These are phyloP conservation scores for Ophiocordyceps robertsii DNA, from an alignment of 2,329 filamentous ascomycete genomes.

Conservation along the genomic window DNA sequence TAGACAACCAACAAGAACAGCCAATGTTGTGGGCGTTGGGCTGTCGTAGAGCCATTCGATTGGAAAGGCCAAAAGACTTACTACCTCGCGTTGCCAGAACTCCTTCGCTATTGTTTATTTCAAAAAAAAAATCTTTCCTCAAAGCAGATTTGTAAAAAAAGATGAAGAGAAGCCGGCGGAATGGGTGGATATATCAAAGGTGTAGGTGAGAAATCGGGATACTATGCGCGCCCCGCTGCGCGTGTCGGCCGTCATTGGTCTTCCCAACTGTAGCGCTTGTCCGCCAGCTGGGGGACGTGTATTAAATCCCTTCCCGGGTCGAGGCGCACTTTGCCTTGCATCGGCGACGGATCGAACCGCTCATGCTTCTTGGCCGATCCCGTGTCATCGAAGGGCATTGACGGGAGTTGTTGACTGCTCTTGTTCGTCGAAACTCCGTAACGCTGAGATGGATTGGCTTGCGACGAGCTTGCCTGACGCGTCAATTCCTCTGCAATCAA, in stretches of 20 bases:
- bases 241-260: conserved; percentile 12
- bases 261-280: conserved; percentile 39
- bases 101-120: conserved; percentile 7
- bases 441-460: not conserved
- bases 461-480: conserved; percentile 9
- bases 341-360: not conserved
- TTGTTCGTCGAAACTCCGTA: not conserved
- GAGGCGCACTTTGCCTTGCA: conserved; percentile 20
- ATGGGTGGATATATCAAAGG: not conserved
- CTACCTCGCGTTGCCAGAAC: conserved; percentile 3
- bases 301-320: conserved; percentile 30
- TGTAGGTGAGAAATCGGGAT: not conserved
- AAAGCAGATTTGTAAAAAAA: conserved; percentile 1
- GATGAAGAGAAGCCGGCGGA: not conserved
- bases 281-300: conserved; percentile 37
- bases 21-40: not conserved
- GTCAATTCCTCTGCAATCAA: conserved; percentile 15
- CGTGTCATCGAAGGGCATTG: not conserved
- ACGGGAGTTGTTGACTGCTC: not conserved
- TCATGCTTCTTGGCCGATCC: not conserved
- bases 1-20: not conserved
- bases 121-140: conserved; percentile 2
- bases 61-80: not conserved
- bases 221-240: not conserved
- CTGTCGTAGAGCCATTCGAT: not conserved